phyloP scores from a whole-genome alignment of 805 yeast genomes.

The Myxozyma neotropica region DNA sequence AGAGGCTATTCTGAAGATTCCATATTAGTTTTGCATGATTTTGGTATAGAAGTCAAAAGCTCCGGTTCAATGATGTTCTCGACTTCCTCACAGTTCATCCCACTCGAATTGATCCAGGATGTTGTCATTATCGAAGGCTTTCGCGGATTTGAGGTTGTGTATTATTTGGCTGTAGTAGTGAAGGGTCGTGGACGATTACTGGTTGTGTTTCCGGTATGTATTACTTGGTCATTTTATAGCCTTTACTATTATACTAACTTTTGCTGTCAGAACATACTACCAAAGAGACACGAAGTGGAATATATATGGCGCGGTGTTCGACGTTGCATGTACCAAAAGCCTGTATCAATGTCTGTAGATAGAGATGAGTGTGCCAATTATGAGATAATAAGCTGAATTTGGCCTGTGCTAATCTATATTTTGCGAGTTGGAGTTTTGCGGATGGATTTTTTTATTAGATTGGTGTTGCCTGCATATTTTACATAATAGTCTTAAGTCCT shows the following conservation, averaged over 20 bases:
- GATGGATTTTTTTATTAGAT: not conserved
- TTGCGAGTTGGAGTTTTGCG: not conserved
- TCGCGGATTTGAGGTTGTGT: conserved; percentile 53
- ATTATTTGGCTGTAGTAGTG: conserved; percentile 51
- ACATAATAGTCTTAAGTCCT: not conserved
- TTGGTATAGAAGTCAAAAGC: conserved; percentile 40
- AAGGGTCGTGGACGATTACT: conserved; percentile 36
- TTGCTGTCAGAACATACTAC: conserved; percentile 16
- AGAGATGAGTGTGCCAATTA: not conserved
- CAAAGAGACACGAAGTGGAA: conserved; percentile 22
- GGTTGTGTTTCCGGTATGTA: conserved; percentile 34
- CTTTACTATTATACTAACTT: not conserved
- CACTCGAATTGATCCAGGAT: conserved; percentile 51
- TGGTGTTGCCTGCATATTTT: not conserved
- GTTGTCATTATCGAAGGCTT: conserved; percentile 56
- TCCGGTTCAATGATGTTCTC: conserved; percentile 46
- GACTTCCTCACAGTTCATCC: conserved; percentile 44
- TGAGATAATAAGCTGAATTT: not conserved
- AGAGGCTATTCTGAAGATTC: conserved; percentile 35
- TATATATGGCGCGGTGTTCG: conserved; percentile 30
- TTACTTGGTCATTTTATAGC: not conserved
- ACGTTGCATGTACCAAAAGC: conserved; percentile 20
- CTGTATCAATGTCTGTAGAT: conserved; percentile 6
- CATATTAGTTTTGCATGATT: conserved; percentile 39
- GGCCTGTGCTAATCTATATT: no score